Percentiles rank a stretch among this genome's conserved stretches.
Conservation (phyloP, 1,284 basidiomycete species). For the Coriolopsis trogii region DNA sequence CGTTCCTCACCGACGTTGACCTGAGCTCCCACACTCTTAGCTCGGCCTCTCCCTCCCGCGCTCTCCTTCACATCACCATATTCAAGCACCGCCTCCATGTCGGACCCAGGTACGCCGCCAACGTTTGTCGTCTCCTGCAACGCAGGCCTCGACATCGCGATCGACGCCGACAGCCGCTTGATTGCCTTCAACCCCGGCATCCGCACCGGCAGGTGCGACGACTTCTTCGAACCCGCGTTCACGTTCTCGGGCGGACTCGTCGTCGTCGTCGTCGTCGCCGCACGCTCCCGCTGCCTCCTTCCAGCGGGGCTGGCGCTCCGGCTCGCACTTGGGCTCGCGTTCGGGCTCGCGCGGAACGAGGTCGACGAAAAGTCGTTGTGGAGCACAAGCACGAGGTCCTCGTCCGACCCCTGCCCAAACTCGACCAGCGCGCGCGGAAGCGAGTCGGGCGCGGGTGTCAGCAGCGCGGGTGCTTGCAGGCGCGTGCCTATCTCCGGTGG, state of each 20-base stretch:
- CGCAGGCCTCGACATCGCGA: slow-evolving; percentile 27
- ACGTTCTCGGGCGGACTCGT: slow-evolving; percentile 6
- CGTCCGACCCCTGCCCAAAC: slow-evolving; percentile 17
- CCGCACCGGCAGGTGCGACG: slow-evolving; percentile 30
- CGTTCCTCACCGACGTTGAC: too few relatives aligned
- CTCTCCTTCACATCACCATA: background rate
- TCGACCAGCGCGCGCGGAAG: slow-evolving; percentile 13
- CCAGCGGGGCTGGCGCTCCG: too few relatives aligned
- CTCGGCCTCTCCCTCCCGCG: background rate
- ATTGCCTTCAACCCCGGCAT: slow-evolving; percentile 25
- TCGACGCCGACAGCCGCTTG: slow-evolving; percentile 29
- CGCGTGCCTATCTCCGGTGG: too few relatives aligned
- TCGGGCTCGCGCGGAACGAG: slow-evolving; percentile 2
- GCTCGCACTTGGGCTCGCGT: too few relatives aligned
- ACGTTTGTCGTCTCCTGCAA: slow-evolving; percentile 30
- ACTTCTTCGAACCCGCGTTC: slow-evolving; percentile 22
- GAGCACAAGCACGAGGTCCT: slow-evolving; percentile 26
- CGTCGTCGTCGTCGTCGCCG: background rate
- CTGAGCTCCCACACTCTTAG: background rate
- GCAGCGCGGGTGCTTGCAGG: background rate
- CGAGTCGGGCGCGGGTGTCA: background rate
- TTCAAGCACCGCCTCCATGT: background rate
- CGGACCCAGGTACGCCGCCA: slow-evolving; percentile 10
- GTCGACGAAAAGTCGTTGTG: slow-evolving; percentile 21
- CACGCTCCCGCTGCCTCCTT: background rate